Base-by-base conservation (phyloP, 495 filamentous ascomycete species). In the Tuber umbilicatum region DNA sequence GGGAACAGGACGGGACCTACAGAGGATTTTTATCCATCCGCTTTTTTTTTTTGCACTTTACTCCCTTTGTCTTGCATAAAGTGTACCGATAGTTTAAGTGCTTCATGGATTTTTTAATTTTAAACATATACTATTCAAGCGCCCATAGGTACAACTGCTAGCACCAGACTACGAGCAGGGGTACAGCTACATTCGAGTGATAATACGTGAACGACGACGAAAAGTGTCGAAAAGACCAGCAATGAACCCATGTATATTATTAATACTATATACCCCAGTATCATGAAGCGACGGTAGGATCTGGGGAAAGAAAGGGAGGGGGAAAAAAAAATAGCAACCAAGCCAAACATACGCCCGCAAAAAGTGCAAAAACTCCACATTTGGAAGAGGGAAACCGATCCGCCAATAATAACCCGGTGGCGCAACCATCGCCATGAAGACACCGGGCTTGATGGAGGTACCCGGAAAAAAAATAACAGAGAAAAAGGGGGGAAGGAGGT, bases 331-430 rank as follows among this genome's bases (percentile, higher is more conserved):
- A 55, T 55, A 55, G 47, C 47, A 55, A 31, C 55, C 55, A 64
- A 64, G 31, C 55, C 55, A 64, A 64, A 64, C 55, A 17, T 64
- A 19, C 55, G 55, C 55, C 55, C 27, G 16, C 31, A 64, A 14
- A 64, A 64, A 64, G 55, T 64, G 55, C 55, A 64, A 35, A 64
- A 64, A 64, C 55, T 64, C 55, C 55, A 64, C 55, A 64, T 31
- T 17, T 35, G 27, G 55, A 35, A 31, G 55, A 64, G n/a, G 31
- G 31, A 35, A 64, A 5, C 12, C 55, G 12, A 64, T 35, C n/a
- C 14, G 12, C 31, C 27, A 64, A 19, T 35, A 27, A 35, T 35
- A 35, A 5, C 55, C 0, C 27, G 14, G 31, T 5, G 55, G 19
- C 14, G 14, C 14, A 2, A 64, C 55, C 27, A 35, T 16, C 27